Conservation (phyloP, 208 protist genomes). For the Wallacemonas sp. region DNA sequence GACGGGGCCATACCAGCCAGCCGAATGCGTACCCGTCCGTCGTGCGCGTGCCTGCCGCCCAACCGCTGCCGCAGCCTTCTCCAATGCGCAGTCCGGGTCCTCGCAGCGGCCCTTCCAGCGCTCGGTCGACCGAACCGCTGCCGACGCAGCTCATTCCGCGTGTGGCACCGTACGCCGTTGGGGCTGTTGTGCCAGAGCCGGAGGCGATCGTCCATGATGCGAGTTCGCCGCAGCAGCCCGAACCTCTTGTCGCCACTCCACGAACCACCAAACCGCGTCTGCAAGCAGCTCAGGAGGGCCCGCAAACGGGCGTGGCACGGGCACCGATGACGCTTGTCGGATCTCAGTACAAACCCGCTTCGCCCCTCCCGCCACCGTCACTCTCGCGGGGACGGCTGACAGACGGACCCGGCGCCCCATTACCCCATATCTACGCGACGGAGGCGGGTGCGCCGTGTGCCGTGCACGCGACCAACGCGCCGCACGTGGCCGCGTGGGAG, state of each 20-base stretch:
- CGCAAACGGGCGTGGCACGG: not conserved
- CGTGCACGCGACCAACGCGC: not conserved
- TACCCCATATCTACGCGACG: not conserved
- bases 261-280: not conserved
- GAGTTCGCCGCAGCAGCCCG: not conserved
- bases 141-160: slow-evolving; percentile 21
- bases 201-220: not conserved
- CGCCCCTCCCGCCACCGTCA: not conserved
- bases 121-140: slow-evolving; percentile 14
- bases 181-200: not conserved
- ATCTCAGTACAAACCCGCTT: not conserved
- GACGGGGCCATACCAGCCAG: too few species aligned
- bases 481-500: not conserved
- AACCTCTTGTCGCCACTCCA: not conserved
- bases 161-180: slow-evolving; percentile 4
- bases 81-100: too few species aligned
- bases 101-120: slow-evolving; percentile 12
- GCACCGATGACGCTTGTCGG: not conserved
- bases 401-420: not conserved
- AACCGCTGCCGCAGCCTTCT: too few species aligned
- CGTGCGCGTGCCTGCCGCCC: too few species aligned
- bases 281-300: not conserved
- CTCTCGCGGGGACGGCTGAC: not conserved
- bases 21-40: too few species aligned
- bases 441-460: not conserved